Percentiles rank a stretch among this genome's conserved stretches.
phyloP scores from a whole-genome alignment of 2,329 filamentous ascomycete genomes.

The Parastagonospora avenae region DNA sequence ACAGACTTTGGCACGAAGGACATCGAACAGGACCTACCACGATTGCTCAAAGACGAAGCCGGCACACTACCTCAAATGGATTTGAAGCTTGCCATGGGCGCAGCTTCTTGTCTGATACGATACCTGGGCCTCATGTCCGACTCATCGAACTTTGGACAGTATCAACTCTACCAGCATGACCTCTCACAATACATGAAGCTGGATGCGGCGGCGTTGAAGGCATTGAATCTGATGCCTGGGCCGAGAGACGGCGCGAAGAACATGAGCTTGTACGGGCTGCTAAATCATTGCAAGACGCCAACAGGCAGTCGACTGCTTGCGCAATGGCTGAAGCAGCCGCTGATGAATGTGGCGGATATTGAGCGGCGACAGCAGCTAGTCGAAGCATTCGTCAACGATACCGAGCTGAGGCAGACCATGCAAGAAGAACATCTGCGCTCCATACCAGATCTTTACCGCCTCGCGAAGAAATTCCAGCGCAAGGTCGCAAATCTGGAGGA shows the following conservation, averaged over 20 bases:
- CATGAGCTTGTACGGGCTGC: constrained; percentile 91
- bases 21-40: constrained; percentile 91
- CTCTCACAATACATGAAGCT: constrained; percentile 98
- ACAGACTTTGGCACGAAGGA: constrained; percentile 86
- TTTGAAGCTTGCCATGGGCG: constrained; percentile 93
- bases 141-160: constrained; percentile 93
- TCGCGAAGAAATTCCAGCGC: constrained; percentile 93
- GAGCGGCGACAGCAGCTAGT: constrained; percentile 91
- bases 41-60: constrained; percentile 85
- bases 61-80: constrained; percentile 86
- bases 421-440: constrained; percentile 94
- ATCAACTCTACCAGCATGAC: constrained; percentile 96
- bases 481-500: constrained; percentile 92
- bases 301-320: constrained; percentile 86
- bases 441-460: constrained; percentile 90
- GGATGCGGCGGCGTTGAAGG: constrained; percentile 90
- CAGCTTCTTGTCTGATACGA: constrained; percentile 90
- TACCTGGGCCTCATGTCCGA: constrained; percentile 92
- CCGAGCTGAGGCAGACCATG: constrained; percentile 90
- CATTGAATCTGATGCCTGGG: constrained; percentile 95
- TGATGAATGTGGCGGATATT: constrained; percentile 90
- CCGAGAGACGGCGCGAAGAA: constrained; percentile 93
- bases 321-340: constrained; percentile 96
- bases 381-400: constrained; percentile 91
- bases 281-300: constrained; percentile 98